Conservation (phyloP, 108 stramenopile genomes). For the Nitzschia palea region DNA sequence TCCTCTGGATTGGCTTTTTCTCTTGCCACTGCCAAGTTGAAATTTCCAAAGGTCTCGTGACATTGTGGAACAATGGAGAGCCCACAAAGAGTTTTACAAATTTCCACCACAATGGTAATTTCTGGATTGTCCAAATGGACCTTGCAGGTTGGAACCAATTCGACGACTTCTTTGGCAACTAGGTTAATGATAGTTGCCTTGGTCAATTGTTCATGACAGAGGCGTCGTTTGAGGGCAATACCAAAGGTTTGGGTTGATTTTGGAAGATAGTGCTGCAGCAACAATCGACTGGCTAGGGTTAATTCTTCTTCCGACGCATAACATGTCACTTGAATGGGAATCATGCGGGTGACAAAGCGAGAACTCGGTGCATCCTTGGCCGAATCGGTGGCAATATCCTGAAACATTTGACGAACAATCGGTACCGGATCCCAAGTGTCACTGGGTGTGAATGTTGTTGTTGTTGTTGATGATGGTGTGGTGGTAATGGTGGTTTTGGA, state of each 20-base stretch:
- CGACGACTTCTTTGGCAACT: constrained; percentile 34
- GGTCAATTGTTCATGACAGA: constrained; percentile 46
- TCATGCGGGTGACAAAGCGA: constrained; percentile 76
- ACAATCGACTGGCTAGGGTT: constrained; percentile 28
- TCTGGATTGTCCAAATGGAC: constrained; percentile 70
- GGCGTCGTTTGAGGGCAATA: constrained; percentile 60
- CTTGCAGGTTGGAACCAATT: constrained; percentile 23
- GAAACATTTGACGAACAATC: constrained; percentile 53
- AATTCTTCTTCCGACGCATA: constrained; percentile 77
- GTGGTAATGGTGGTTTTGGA: constrained; percentile 2
- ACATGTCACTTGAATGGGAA: constrained; percentile 84
- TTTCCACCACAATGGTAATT: constrained; percentile 67
- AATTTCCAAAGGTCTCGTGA: constrained; percentile 19
- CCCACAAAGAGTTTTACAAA: constrained; percentile 66
- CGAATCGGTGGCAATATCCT: constrained; percentile 33
- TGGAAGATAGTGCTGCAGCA: constrained; percentile 44
- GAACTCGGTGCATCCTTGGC: constrained; percentile 22
- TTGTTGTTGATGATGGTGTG: background rate
- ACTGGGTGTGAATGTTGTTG: background rate
- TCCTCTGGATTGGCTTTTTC: background rate
- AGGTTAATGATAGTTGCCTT: constrained; percentile 51
- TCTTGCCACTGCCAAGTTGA: constrained; percentile 30
- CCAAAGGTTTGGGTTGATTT: constrained; percentile 52
- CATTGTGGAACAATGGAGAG: constrained; percentile 54
- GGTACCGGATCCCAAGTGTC: constrained; percentile 67